Evolutionary conservation across 768 basidiomycete genomes (phyloP).

Genomic region (Pholiota molesta): DNA sequence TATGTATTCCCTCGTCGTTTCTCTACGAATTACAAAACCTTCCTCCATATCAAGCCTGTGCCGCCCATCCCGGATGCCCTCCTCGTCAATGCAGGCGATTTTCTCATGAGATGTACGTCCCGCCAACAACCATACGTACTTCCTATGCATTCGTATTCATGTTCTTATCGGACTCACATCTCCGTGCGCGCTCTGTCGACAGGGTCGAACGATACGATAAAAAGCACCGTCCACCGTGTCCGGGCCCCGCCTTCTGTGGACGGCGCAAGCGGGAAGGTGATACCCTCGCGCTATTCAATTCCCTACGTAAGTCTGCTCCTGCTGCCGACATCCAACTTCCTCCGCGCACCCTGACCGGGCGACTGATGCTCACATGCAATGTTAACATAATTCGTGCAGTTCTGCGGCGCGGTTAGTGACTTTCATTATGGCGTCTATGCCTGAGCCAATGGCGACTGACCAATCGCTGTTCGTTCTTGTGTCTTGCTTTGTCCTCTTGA

Average conservation of each 20-base stretch:
- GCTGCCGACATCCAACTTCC: background rate
- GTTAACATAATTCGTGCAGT: slow-evolving; percentile 17
- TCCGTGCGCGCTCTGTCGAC: background rate
- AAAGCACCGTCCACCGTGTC: slow-evolving; percentile 58
- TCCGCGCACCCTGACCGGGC: background rate
- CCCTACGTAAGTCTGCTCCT: slow-evolving; percentile 51
- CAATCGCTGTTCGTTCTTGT: slow-evolving; percentile 20
- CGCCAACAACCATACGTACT: background rate
- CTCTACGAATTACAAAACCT: background rate
- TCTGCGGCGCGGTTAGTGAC: slow-evolving; percentile 35
- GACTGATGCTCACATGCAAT: background rate
- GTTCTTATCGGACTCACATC: background rate
- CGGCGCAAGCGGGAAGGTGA: slow-evolving; percentile 30
- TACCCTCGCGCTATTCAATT: slow-evolving; percentile 61
- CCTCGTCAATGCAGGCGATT: slow-evolving; percentile 55
- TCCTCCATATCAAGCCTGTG: slow-evolving; percentile 31
- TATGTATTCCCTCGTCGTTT: slow-evolving; percentile 15
- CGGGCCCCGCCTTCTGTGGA: slow-evolving; percentile 36
- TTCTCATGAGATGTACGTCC: slow-evolving; percentile 48
- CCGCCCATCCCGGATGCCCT: slow-evolving; percentile 47
- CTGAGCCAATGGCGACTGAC: background rate
- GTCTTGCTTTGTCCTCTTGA: background rate
- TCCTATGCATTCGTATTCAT: background rate
- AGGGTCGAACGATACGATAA: slow-evolving; percentile 51
- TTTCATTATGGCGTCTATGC: background rate